Conservation (phyloP, 116 monocot genomes). For the Papilionanthe hybrid region DNA sequence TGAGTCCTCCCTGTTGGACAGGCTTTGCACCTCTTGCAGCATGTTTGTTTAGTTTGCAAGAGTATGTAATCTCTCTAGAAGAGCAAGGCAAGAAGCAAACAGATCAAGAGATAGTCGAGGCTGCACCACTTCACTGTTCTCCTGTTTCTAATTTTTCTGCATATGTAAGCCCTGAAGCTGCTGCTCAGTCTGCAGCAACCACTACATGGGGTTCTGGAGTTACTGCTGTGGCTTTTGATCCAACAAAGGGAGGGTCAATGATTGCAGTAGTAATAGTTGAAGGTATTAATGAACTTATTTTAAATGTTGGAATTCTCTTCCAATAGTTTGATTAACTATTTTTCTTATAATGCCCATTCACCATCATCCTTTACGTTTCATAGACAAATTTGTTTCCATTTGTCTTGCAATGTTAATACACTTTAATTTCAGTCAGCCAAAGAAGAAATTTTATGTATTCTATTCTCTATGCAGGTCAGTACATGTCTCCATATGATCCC, state of each 20-base stretch:
- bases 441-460: background rate
- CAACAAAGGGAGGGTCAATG: conserved; percentile 87
- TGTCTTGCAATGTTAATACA: background rate
- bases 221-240: conserved; percentile 99
- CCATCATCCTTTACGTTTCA: background rate
- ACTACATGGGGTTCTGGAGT: conserved; percentile 99
- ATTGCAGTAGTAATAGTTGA: conserved; percentile 96
- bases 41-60: conserved; percentile 81
- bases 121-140: conserved; percentile 79
- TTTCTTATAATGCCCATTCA: background rate
- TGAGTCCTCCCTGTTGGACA: conserved; percentile 70
- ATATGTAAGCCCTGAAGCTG: conserved; percentile 96
- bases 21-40: conserved; percentile 87
- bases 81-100: conserved; percentile 56
- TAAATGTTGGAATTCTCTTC: background rate
- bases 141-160: conserved; percentile 99
- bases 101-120: conserved; percentile 62
- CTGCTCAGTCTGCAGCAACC: conserved; percentile 88
- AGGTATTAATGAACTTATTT: conserved; percentile 40
- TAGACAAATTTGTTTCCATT: background rate
- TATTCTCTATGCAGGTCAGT: conserved; percentile 62
- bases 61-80: conserved; percentile 64
- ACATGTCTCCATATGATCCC: conserved; percentile 99
- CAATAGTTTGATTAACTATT: background rate
- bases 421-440: background rate